These are phyloP conservation scores for Elongisporangium senticosum DNA, from an alignment of 352 stramenopile species.

Conservation along the genomic window DNA sequence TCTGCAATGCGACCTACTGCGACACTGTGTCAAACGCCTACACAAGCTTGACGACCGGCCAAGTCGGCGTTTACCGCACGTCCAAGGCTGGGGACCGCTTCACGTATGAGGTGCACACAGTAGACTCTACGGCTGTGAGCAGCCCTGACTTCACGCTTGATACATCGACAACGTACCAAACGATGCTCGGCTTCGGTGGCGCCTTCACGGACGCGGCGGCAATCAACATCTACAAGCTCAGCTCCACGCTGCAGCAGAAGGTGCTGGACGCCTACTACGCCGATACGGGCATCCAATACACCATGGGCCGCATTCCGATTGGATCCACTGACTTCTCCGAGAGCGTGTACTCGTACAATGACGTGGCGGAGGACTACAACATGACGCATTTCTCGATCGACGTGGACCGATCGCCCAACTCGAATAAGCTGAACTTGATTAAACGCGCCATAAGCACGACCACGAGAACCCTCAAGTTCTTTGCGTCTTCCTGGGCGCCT, in stretches of 20 bases:
- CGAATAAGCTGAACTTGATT: constrained; percentile 70
- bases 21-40: constrained; percentile 50
- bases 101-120: constrained; percentile 24
- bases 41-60: constrained; percentile 21
- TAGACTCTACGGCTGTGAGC: constrained; percentile 15
- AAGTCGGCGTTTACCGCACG: constrained; percentile 42
- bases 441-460: constrained; percentile 42
- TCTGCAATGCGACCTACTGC: constrained; percentile 46
- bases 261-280: constrained; percentile 72
- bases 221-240: constrained; percentile 72
- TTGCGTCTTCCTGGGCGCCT: constrained; percentile 84
- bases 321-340: constrained; percentile 84
- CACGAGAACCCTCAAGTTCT: constrained; percentile 45
- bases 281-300: constrained; percentile 72
- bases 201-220: constrained; percentile 84
- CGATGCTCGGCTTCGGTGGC: constrained; percentile 85
- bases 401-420: constrained; percentile 52
- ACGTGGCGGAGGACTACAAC: constrained; percentile 49
- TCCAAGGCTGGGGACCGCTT: constrained; percentile 46
- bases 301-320: constrained; percentile 72
- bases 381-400: constrained; percentile 71
- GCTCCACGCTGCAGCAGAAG: constrained; percentile 43
- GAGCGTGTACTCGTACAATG: constrained; percentile 81
- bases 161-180: constrained; percentile 51
- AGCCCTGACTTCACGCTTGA: constrained; percentile 45